Evolutionary conservation across 2,329 filamentous ascomycete genomes (phyloP), one percentile per base, ranked within the genome.

Genomic region (Aspergillus fumigatus): DNA sequence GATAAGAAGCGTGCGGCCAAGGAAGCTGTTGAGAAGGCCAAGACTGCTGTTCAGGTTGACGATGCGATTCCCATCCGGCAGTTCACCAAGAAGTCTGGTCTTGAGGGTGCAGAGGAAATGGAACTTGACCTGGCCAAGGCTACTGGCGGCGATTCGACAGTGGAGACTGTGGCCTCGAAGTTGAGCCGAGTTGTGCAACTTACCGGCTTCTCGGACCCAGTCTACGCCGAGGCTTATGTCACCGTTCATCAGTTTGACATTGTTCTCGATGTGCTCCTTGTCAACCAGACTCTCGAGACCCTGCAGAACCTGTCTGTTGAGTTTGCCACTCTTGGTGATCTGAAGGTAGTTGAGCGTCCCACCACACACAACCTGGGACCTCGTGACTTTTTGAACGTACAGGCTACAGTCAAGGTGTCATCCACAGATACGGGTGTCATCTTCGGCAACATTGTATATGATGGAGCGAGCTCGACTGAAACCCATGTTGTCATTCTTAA

Each of bases 191-290:
- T 99, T 40, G 94, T 99, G 23, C 94, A 99, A 75, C 84, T 99
- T 48, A 99, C 94, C 19, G 94, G 94, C 59, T 99, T 99, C 82
- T 97, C 94, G 0, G 94, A 99, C 70, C 88, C 94, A 1, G 94
- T 99, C 14, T 99, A 99, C 68, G 94, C 91, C n/a, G 94, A 99
- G 77, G 94, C 94, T 4, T 99, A 99, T 67, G 93, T 99, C 70
- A 96, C 96, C 73, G 93, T 99, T 9, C 92, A 97, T 73, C 94
- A 99, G 74, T 99, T 99, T 70, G 94, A 99, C 70, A 99, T 99
- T 67, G 89, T 99, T 17, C 83, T 99, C 26, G 94, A 99, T 69
- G 94, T 99, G 8, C 84, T 99, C 3, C 82, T 99, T 23, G 94
- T 99, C 68, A 99, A 99, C 75, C 94, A 99, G 76, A 97, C 94